Evolutionary conservation across 75 land plant genomes (phyloP), one percentile per base, ranked within the genome.

Genomic region (Picea sitchensis): DNA sequence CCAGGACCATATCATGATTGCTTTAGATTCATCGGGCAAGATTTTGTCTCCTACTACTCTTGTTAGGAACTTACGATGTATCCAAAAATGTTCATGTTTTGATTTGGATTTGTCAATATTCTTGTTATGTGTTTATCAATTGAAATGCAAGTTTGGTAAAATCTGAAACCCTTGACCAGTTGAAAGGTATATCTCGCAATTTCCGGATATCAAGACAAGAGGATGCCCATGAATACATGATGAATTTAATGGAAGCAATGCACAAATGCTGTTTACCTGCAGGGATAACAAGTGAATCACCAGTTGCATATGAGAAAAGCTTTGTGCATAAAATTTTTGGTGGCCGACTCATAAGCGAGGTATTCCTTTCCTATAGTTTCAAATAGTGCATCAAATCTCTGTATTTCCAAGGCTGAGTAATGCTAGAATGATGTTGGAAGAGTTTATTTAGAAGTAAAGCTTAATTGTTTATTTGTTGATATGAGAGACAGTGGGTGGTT

Each of bases 211-310:
- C 85, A 51, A 90, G 92, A 79, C 95, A 95, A 77, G 95, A 96
- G 77, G 99, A 96, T 90, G 97, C 99, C 6, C 97, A 96, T 79
- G 99, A 96, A 54, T 92, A 91, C 84, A 91, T 96, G 95, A 85
- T 96, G 6, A 87, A 94, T 82, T 77, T 96, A 57, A 85, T 96
- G 21, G 99, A 96, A 62, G 88, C 99, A 20, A 89, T 96, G 89
- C 95, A 96, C 57, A 96, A 94, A 64, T 94, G 93, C 79, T 94
- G 94, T 80, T 77, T 92, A 57, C 92, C 95, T 34, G 79, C 83
- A 71, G 91, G 93, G 34, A 86, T 89, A 32, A 75, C 93, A 31
- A 88, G 83, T 82, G 91, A 86, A 81, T 84, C 92, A n/a, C 83
- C 92, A 32, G 81, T 74, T 78, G 92, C 90, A 54, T 90, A 88